Base-by-base conservation (phyloP, 1,139 yeast genomes). In the Scheffersomyces titani region DNA sequence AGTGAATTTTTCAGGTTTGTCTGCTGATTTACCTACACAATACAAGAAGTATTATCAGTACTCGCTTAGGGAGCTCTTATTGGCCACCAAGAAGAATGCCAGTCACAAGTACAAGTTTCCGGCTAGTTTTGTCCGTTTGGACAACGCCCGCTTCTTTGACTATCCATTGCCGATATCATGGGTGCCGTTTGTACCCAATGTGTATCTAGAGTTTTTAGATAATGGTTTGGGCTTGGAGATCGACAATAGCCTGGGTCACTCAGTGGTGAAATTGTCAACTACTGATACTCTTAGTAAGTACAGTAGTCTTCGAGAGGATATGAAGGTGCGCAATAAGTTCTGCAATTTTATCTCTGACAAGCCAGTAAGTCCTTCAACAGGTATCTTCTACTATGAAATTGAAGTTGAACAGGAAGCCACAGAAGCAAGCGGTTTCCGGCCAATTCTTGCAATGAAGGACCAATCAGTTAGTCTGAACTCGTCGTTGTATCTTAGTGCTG, bases 111-210 rank as follows among this genome's bases (percentile, higher is more conserved):
- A 66, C 55, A 65, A 62, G 44, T 61, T 63, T 22, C 69, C 72
- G 1, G 69, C 74, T 3, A 71, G 78, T 51, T 71, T 71, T 55
- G 55, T 75, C 19, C 64, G 64, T 51, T 63, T 72, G 20, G 72
- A 69, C 19, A 68, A 66, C 24, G 67, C 63, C 6, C 57, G 61
- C 3, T 62, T 61, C 49, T 76, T 75, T 51, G 65, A 71, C 20
- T 75, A 76, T 55, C 70, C 75, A 0, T 68, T 80, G 21, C 84
- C 84, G 0, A 63, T 74, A 50, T 68, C 76, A 6, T 80, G 84
- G 84, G 64, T 71, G 1, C 80, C 82, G 1, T 62, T 80, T 19
- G 67, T 75, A 6, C 70, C 75, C 2, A 66, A 62, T 22, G 63
- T 65, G 22, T 64, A 69, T 55, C 63, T 72, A 48, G 61, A 61